Evolutionary conservation across 1,284 basidiomycete genomes (phyloP).

Genomic region (Limonomyces culmigenus): DNA sequence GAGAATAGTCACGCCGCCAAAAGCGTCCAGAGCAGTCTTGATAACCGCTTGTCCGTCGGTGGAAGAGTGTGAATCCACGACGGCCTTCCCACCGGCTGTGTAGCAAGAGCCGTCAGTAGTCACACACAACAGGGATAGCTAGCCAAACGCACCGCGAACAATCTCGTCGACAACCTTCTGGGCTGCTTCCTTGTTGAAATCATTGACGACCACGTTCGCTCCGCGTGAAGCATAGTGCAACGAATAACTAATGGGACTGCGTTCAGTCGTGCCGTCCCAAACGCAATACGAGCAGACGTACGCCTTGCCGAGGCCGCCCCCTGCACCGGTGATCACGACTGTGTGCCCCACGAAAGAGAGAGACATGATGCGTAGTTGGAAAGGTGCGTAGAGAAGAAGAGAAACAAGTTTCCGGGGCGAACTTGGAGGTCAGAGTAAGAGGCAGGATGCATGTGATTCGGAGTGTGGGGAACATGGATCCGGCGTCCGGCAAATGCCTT

Average conservation of each 20-base stretch:
- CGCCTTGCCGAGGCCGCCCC: conserved; percentile 87
- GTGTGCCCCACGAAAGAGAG: conserved; percentile 84
- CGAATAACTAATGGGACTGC: conserved; percentile 50
- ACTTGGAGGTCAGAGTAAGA: too few species aligned
- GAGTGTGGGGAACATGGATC: too few species aligned
- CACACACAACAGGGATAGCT: neutral
- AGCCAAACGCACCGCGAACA: conserved; percentile 38
- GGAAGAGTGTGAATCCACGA: conserved; percentile 79
- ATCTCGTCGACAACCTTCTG: conserved; percentile 92
- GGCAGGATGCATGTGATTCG: too few species aligned
- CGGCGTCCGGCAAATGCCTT: too few species aligned
- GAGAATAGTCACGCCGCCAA: conserved; percentile 69
- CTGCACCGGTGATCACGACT: conserved; percentile 90
- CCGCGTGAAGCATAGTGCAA: conserved; percentile 82
- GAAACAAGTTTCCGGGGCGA: too few species aligned
- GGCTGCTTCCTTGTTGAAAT: conserved; percentile 79
- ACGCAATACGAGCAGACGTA: conserved; percentile 23
- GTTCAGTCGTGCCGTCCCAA: neutral
- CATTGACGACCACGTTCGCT: conserved; percentile 91
- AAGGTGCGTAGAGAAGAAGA: too few species aligned
- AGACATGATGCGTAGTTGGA: conserved; percentile 21
- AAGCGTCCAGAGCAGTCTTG: conserved; percentile 75
- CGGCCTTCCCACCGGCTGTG: conserved; percentile 77
- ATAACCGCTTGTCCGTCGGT: conserved; percentile 82
- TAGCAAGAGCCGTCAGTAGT: neutral